phyloP scores from a whole-genome alignment of 192 early-diverging fungal species.

The Gamsiella multidivaricata region DNA sequence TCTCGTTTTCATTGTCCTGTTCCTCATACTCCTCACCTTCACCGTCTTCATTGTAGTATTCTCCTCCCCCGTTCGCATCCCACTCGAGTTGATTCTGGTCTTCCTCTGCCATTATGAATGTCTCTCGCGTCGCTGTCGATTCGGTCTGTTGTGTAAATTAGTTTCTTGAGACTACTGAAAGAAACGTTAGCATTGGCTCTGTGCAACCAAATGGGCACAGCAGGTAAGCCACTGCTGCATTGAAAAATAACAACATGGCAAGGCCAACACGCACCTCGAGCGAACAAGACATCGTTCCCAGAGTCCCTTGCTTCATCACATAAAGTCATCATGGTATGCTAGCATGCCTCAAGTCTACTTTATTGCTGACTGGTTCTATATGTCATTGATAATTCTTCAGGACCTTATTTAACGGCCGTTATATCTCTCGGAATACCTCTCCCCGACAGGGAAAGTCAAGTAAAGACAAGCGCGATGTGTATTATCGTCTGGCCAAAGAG shows the following conservation, averaged over 20 bases:
- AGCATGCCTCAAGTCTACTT: too few relatives aligned
- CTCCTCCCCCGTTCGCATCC: not conserved
- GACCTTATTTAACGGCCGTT: too few relatives aligned
- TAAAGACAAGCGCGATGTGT: conserved; percentile 96
- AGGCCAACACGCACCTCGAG: too few relatives aligned
- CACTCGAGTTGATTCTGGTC: not conserved
- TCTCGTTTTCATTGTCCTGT: not conserved
- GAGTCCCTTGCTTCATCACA: too few relatives aligned
- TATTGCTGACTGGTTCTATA: too few relatives aligned
- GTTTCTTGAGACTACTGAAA: too few relatives aligned
- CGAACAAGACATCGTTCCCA: too few relatives aligned
- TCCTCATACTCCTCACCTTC: conserved; percentile 6
- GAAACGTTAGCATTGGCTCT: not conserved
- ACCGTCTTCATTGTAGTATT: conserved; percentile 17
- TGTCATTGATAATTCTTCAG: too few relatives aligned
- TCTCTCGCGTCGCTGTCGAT: too few relatives aligned
- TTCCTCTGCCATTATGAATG: not conserved
- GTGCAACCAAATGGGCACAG: conserved; percentile 12
- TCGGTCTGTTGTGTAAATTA: not conserved
- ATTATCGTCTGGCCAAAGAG: conserved; percentile 97
- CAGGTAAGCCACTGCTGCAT: conserved; percentile 27
- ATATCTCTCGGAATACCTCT: too few relatives aligned
- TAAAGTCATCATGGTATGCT: too few relatives aligned
- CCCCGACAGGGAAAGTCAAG: conserved; percentile 79
- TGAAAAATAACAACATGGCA: conserved; percentile 21